Evolutionary conservation across 108 stramenopile species (phyloP).

Genomic region (Nannochloropsis gaditana): DNA sequence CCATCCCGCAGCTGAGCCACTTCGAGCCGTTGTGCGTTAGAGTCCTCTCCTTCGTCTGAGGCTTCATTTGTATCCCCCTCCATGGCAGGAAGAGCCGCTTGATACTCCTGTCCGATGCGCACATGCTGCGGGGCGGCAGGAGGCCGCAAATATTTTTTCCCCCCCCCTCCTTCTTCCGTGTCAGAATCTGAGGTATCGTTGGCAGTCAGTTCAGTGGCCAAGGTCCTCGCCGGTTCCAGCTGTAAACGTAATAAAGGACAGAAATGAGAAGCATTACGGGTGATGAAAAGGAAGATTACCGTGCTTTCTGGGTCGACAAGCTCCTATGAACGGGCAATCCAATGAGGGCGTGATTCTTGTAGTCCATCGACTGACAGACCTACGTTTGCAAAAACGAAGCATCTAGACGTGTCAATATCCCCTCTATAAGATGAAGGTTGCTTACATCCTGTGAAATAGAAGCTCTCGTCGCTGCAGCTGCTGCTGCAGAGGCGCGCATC

Average conservation of each 20-base stretch:
- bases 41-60: background rate
- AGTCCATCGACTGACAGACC: too few relatives aligned
- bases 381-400: too few relatives aligned
- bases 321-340: too few relatives aligned
- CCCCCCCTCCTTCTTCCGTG: background rate
- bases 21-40: too few relatives aligned
- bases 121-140: conserved; percentile 9
- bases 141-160: conserved; percentile 1
- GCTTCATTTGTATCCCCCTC: background rate
- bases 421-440: too few relatives aligned
- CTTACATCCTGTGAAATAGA: too few relatives aligned
- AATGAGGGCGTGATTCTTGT: too few relatives aligned
- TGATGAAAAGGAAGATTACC: too few relatives aligned
- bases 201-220: background rate
- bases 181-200: background rate
- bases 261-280: background rate
- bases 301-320: too few relatives aligned
- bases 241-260: background rate
- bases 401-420: too few relatives aligned
- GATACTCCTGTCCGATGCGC: background rate
- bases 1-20: background rate
- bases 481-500: background rate
- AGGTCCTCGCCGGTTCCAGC: background rate
- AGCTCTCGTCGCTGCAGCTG: background rate
- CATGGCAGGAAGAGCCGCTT: background rate